These are phyloP conservation scores for Curvularia eragrostidis DNA, from an alignment of 2,329 filamentous ascomycete species.

Conservation along the genomic window DNA sequence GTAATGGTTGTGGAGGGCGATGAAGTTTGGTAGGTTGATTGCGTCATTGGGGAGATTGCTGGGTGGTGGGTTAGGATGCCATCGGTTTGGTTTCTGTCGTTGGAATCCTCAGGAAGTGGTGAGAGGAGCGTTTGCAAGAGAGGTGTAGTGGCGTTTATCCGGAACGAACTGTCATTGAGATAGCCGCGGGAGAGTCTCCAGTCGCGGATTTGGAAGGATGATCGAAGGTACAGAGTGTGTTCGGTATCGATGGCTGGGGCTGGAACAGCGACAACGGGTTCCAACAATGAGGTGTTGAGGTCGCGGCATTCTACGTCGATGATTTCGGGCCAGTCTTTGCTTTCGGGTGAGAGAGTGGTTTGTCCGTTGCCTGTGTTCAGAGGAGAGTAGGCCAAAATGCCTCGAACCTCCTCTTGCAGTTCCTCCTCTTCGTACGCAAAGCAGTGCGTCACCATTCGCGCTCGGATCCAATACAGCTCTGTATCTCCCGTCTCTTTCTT, in stretches of 20 bases:
- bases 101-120: slow-evolving; percentile 56
- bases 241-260: slow-evolving; percentile 59
- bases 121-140: slow-evolving; percentile 60
- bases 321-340: slow-evolving; percentile 59
- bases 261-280: slow-evolving; percentile 53
- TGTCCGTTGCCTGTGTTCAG: neutral
- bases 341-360: slow-evolving; percentile 41
- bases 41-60: slow-evolving; percentile 27
- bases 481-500: slow-evolving; percentile 35
- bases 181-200: slow-evolving; percentile 65
- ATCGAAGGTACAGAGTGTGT: slow-evolving; percentile 59
- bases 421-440: slow-evolving; percentile 61
- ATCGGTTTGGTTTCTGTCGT: neutral
- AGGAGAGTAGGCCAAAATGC: slow-evolving; percentile 56
- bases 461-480: slow-evolving; percentile 57
- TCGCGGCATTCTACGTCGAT: slow-evolving; percentile 61
- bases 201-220: slow-evolving; percentile 66
- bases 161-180: slow-evolving; percentile 64
- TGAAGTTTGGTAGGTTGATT: slow-evolving; percentile 41
- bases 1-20: slow-evolving; percentile 38
- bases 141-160: slow-evolving; percentile 57
- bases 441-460: slow-evolving; percentile 66
- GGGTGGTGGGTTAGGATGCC: slow-evolving; percentile 17
- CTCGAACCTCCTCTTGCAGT: slow-evolving; percentile 57
- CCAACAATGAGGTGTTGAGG: slow-evolving; percentile 56